A percentile compares a stretch with the other conserved stretches of the same genome.
Evolutionary conservation across 345 rosid species (phyloP).

Genomic region (Eutrema yunnanense): DNA sequence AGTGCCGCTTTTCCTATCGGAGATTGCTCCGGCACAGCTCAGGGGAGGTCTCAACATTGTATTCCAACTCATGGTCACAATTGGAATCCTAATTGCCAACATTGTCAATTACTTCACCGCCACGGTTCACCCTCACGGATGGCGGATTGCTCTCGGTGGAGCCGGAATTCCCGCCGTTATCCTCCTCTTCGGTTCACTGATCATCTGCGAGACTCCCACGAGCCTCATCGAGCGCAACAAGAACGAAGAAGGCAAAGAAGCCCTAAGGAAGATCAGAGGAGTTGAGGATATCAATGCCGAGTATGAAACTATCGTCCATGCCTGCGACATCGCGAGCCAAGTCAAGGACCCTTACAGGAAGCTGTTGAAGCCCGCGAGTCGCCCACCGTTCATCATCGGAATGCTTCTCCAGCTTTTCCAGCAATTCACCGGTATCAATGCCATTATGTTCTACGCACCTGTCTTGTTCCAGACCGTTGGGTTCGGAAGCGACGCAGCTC

Average conservation of each 20-base stretch:
- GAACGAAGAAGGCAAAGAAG: constrained; percentile 37
- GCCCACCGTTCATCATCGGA: constrained; percentile 50
- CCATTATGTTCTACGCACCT: constrained; percentile 49
- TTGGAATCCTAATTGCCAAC: constrained; percentile 62
- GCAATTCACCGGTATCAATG: constrained; percentile 64
- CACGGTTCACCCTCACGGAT: constrained; percentile 45
- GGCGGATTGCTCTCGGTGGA: constrained; percentile 48
- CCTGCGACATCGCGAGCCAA: constrained; percentile 35
- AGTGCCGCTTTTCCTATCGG: constrained; percentile 61
- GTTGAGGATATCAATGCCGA: constrained; percentile 43
- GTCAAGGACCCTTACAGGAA: constrained; percentile 49
- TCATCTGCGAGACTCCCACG: constrained; percentile 55
- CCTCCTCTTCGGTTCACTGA: constrained; percentile 41
- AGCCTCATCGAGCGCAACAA: constrained; percentile 53
- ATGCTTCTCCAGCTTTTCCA: constrained; percentile 50
- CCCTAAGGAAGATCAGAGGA: constrained; percentile 46
- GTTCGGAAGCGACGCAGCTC: constrained; percentile 47
- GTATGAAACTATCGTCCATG: constrained; percentile 36
- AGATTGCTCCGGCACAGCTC: constrained; percentile 46
- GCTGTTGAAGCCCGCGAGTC: constrained; percentile 40
- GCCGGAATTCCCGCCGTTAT: constrained; percentile 46
- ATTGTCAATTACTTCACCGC: constrained; percentile 43
- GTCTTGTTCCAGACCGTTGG: constrained; percentile 69
- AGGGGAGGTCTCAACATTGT: constrained; percentile 61
- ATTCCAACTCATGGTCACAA: constrained; percentile 67